Conservation (phyloP, 306 rosid species). For the Cajanus cajan region DNA sequence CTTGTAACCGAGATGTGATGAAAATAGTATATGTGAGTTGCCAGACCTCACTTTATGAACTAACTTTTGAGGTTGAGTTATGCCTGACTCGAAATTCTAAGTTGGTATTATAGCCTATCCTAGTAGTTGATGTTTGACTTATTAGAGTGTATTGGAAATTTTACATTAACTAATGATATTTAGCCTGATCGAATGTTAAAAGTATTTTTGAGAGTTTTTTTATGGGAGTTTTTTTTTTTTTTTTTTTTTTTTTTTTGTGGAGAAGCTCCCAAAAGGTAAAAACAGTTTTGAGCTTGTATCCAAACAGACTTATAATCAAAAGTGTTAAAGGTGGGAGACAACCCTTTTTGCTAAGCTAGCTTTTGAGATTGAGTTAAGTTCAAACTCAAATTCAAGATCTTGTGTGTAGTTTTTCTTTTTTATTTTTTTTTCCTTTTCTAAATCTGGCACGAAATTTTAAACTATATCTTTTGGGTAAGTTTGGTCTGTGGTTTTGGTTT, state of each 20-base stretch:
- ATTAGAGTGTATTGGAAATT: neutral
- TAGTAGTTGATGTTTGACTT: neutral
- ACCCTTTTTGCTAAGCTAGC: neutral
- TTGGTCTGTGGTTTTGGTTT: neutral
- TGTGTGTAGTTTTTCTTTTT: neutral
- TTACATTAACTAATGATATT: neutral
- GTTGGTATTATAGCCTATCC: neutral
- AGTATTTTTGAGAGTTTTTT: too few species aligned
- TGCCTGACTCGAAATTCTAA: neutral
- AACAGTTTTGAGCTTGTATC: too few species aligned
- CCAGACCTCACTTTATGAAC: neutral
- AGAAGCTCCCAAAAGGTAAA: too few species aligned
- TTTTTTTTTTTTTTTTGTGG: too few species aligned
- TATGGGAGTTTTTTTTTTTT: too few species aligned
- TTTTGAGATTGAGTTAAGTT: neutral
- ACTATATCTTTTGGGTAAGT: neutral
- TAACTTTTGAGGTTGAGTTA: neutral
- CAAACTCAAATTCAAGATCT: neutral
- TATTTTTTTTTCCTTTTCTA: neutral
- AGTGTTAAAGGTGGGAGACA: neutral
- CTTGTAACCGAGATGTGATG: too few species aligned
- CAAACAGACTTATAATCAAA: too few species aligned
- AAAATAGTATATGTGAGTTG: neutral
- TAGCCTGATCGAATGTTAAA: too few species aligned
- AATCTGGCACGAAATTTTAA: neutral